These are phyloP conservation scores for Leishmania arabica DNA, from an alignment of 208 protist species.

Conservation along the genomic window DNA sequence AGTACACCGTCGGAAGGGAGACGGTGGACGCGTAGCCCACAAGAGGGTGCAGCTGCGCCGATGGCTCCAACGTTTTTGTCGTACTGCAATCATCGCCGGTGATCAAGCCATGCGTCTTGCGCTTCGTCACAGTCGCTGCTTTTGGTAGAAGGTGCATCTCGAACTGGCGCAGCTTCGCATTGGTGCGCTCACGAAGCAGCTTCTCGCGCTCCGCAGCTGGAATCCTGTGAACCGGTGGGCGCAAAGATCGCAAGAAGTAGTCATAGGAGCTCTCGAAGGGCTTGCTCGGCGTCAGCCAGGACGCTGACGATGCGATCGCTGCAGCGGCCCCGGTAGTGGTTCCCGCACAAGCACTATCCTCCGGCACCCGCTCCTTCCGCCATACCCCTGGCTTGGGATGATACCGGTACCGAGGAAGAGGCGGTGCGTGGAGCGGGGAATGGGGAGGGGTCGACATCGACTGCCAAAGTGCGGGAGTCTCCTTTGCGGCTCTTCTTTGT, in stretches of 20 bases:
- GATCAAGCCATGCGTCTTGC: neutral
- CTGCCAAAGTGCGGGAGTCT: neutral
- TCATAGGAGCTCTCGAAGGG: conserved; percentile 71
- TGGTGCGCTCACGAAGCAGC: conserved; percentile 18
- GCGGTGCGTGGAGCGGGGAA: conserved; percentile 31
- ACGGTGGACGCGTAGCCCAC: conserved; percentile 59
- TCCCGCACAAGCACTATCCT: neutral
- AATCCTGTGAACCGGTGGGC: conserved; percentile 22
- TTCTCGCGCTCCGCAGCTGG: conserved; percentile 20
- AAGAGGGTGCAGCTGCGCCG: conserved; percentile 43
- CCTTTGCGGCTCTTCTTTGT: neutral
- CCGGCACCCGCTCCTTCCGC: conserved; percentile 27
- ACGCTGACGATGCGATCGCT: neutral
- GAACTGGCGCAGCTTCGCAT: conserved; percentile 38
- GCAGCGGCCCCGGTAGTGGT: neutral
- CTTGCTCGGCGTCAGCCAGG: neutral
- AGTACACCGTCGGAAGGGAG: conserved; percentile 51
- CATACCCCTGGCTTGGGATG: conserved; percentile 40
- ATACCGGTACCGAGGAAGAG: conserved; percentile 53
- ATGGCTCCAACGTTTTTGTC: neutral
- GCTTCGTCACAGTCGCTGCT: neutral
- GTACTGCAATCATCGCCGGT: neutral
- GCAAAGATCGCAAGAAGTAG: conserved; percentile 50
- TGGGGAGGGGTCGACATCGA: conserved; percentile 14
- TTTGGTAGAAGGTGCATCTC: conserved; percentile 31